Base-by-base conservation (phyloP, 1,284 basidiomycete species). In the Tranzscheliella williamsii region DNA sequence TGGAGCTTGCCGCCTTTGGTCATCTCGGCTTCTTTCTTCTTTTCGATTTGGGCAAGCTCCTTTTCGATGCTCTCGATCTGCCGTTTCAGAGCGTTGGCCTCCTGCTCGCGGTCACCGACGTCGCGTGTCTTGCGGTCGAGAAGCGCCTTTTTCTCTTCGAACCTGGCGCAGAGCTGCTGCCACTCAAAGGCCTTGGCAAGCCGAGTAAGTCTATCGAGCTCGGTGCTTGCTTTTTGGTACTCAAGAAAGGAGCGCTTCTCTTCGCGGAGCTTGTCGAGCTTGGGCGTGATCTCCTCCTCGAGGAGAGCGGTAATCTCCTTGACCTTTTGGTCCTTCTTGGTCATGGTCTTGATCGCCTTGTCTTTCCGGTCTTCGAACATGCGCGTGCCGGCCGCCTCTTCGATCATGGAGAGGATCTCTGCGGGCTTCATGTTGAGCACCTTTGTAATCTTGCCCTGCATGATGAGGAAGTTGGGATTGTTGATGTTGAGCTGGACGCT, bases 321-420 rank as follows among this genome's bases (percentile, higher is more conserved):
- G 18, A 98, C 89, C 70, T 90, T 89, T 79, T 93, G 96, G 69
- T 98, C 91, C 81, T 98, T 98, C 83, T 96, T 97, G 23, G 85
- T 83, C 87, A 99, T 99, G 0, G 91, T 96, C 79, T 91, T 93
- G 76, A 88, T 85, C 7, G 95, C 94, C 78, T 96, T 97, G 73
- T 96, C 92, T 79, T 98, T 99, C 26, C 90, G 85, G 57, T 98
- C 94, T 79, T 99, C 95, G 72, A 97, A 99, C 94, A 98, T 98
- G 29, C 92, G 86, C 38, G 95, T 99, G 2, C 95, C 95, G 0
- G 94, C 91, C 0, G 95, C 95, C 79, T 99, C 95, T 79, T 98
- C 95, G 11, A 98, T 91, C 90, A 99, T 94, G 3, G 92, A 91
- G 13, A 99, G 84, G 60, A 98, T 96, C 78, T 99, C 95, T 79